phyloP scores from a whole-genome alignment of 2,329 filamentous ascomycete species.

The Pseudonectria foliicola region DNA sequence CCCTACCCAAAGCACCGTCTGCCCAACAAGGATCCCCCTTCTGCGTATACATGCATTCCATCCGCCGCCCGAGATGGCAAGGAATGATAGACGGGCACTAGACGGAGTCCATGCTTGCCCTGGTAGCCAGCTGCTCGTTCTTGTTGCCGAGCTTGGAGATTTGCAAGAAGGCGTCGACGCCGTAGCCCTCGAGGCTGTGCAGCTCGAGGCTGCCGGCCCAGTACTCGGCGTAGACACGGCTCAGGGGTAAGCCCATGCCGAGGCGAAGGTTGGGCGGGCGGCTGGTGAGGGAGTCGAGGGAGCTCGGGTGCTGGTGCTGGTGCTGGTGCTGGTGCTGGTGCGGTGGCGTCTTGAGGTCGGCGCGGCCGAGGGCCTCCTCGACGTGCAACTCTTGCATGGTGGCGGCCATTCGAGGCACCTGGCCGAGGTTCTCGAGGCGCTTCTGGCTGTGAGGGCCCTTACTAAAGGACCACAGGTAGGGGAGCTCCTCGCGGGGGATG shows the following conservation, averaged over 20 bases:
- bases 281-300: slow-evolving; percentile 71
- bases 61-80: too few species aligned
- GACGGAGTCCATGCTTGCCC: slow-evolving; percentile 71
- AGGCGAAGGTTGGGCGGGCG: slow-evolving; percentile 80
- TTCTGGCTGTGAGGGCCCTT: slow-evolving; percentile 77
- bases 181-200: slow-evolving; percentile 91
- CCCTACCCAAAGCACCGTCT: slow-evolving; percentile 3
- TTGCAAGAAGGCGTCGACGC: slow-evolving; percentile 90
- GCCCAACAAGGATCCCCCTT: slow-evolving; percentile 2
- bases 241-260: slow-evolving; percentile 90
- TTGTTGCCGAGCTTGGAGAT: slow-evolving; percentile 97
- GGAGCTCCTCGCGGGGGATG: slow-evolving; percentile 75
- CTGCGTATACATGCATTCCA: too few species aligned
- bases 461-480: slow-evolving; percentile 93
- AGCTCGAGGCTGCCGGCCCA: slow-evolving; percentile 91
- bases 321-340: too few species aligned
- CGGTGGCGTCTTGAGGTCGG: slow-evolving; percentile 34
- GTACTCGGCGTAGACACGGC: slow-evolving; percentile 92
- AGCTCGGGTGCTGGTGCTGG: too few species aligned
- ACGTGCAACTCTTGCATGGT: slow-evolving; percentile 80
- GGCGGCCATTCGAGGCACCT: slow-evolving; percentile 85
- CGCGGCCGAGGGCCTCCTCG: slow-evolving; percentile 33
- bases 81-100: slow-evolving; percentile 26
- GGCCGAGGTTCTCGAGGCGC: slow-evolving; percentile 75
- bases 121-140: slow-evolving; percentile 83